A percentile compares a stretch with the other conserved stretches of the same genome.
Conservation (phyloP, 2,329 filamentous ascomycete genomes). For the Cladosporium austrohemisphaericum region DNA sequence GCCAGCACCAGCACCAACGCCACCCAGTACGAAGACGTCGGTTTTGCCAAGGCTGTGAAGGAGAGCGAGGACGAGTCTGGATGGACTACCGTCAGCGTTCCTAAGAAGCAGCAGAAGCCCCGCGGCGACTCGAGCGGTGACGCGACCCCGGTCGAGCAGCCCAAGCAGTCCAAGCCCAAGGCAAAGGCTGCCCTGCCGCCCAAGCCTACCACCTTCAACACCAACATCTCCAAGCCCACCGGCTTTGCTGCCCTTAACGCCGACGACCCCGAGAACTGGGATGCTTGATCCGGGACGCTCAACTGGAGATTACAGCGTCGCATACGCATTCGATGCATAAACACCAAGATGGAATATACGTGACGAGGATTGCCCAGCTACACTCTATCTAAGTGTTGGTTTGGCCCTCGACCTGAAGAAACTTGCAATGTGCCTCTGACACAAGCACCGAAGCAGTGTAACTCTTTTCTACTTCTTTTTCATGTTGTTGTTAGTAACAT, state of each 20-base stretch:
- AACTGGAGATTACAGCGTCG: no score
- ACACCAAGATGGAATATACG: background rate
- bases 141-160: conserved; percentile 13
- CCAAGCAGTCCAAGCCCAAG: conserved; percentile 10
- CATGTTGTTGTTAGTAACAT: conserved; percentile 12
- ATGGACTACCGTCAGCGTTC: conserved; percentile 59
- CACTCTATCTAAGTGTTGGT: no score
- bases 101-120: conserved; percentile 54
- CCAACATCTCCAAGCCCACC: conserved; percentile 18
- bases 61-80: conserved; percentile 50
- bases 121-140: conserved; percentile 30
- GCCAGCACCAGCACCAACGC: conserved; percentile 41
- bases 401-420: no score
- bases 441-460: background rate
- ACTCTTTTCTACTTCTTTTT: background rate
- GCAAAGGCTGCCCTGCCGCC: conserved; percentile 12
- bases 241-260: conserved; percentile 26
- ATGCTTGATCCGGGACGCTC: conserved; percentile 16
- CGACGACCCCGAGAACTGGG: conserved; percentile 26
- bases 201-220: conserved; percentile 19
- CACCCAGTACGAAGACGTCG: conserved; percentile 51
- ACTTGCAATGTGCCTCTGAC: no score
- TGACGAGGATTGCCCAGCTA: no score
- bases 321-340: no score
- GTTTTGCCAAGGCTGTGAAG: conserved; percentile 50